Conservation (phyloP, 805 yeast genomes). For the Saturnispora ahearnii region DNA sequence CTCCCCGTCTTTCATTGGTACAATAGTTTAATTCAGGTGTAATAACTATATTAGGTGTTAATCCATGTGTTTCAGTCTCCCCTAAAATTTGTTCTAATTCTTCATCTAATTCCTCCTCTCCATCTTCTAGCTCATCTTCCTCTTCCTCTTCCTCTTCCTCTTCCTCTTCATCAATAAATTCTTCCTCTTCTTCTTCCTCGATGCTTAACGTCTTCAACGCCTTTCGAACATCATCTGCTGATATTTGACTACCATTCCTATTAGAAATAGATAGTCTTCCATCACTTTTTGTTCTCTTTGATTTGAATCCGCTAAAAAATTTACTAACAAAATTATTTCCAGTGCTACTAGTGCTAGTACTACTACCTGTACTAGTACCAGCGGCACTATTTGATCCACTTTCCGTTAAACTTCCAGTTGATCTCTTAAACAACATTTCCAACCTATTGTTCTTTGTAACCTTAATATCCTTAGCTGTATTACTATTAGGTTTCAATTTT, state of each 20-base stretch:
- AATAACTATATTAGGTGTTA: background rate
- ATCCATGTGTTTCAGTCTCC: background rate
- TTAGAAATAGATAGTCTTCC: background rate
- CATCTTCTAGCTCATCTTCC: background rate
- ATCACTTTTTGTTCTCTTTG: background rate
- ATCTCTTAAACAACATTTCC: slow-evolving; percentile 15
- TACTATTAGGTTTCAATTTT: background rate
- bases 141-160: slow-evolving; percentile 4
- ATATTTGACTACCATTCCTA: background rate
- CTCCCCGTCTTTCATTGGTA: background rate
- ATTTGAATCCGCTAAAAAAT: slow-evolving; percentile 1
- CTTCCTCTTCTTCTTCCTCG: slow-evolving; percentile 7
- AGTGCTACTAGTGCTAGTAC: background rate
- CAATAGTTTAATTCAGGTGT: background rate
- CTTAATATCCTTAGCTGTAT: background rate
- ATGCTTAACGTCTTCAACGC: slow-evolving; percentile 13
- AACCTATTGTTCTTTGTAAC: slow-evolving; percentile 10
- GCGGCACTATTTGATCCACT: background rate
- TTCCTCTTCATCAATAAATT: slow-evolving; percentile 1
- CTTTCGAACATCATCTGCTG: slow-evolving; percentile 5
- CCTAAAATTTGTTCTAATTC: background rate
- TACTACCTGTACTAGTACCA: background rate
- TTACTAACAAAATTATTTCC: background rate
- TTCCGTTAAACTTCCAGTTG: background rate
- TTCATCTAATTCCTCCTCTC: background rate